A percentile compares a stretch with the other conserved stretches of the same genome.
phyloP scores from a whole-genome alignment of 441 rosid species.

The Cnidoscolus chayamansa region DNA sequence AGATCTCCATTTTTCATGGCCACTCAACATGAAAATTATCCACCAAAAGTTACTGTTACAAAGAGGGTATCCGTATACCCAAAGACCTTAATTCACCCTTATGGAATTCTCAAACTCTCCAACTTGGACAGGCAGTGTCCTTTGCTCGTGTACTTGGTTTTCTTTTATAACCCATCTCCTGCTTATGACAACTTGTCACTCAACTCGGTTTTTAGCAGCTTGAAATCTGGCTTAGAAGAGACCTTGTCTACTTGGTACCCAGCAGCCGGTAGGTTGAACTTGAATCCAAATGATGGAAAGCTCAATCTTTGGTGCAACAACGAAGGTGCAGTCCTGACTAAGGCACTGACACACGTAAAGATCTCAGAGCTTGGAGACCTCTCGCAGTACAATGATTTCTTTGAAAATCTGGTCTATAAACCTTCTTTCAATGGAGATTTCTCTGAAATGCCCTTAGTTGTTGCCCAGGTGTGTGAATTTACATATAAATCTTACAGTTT shows the following conservation, averaged over 20 bases:
- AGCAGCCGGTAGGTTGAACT: conserved; percentile 55
- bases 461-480: conserved; percentile 45
- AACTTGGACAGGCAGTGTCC: conserved; percentile 75
- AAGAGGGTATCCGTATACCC: conserved; percentile 12
- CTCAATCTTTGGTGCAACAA: conserved; percentile 60
- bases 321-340: conserved; percentile 48
- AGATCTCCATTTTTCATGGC: conserved; percentile 7
- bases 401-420: conserved; percentile 49
- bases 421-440: conserved; percentile 45
- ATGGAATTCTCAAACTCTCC: conserved; percentile 42
- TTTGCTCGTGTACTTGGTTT: conserved; percentile 53
- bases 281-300: conserved; percentile 43
- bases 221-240: conserved; percentile 58
- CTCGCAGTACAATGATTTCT: conserved; percentile 50
- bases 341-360: conserved; percentile 43
- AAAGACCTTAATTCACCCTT: conserved; percentile 6
- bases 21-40: neutral
- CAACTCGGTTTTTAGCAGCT: conserved; percentile 36
- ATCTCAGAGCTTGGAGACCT: conserved; percentile 59
- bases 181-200: conserved; percentile 26
- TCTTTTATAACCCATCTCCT: conserved; percentile 48
- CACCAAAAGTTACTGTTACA: conserved; percentile 10
- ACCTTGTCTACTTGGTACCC: conserved; percentile 61
- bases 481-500: neutral
- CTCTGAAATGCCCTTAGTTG: conserved; percentile 59